Base-by-base conservation (phyloP, 2,329 filamentous ascomycete species). In the Trichoderma guizhouense region DNA sequence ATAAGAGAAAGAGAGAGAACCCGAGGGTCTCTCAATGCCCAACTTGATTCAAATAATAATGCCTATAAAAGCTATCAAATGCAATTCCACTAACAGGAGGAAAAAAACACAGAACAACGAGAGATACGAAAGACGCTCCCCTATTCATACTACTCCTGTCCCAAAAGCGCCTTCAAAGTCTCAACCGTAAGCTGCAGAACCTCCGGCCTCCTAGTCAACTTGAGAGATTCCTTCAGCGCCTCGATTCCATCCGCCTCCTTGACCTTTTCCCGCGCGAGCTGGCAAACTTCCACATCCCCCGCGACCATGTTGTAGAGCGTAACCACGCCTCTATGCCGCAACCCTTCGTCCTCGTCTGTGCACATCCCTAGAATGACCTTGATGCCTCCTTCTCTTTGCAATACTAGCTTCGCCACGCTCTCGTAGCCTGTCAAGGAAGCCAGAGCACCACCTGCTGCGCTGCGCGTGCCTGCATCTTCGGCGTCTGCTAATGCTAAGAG, bases 401-500 rank as follows among this genome's bases (percentile, higher is more conserved):
- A 77, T 3, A 98, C 86, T 5, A 88, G 91, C 3, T 88, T 86
- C 1, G 95, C 91, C 0, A 93, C 92, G 1, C 87, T 86, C 76
- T 96, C 93, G 79, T 91, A 94, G 34, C 90, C 89, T 0, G 94
- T 94, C 28, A 99, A 82, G 81, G 93, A 93, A 0, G 95, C 96
- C 64, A 99, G 81, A 0, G 94, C 95, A 1, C 96, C 96, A 3
- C 95, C 94, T 0, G 96, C 95, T 0, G 94, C 96, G 62, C 91
- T 90, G 34, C 95, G 86, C 0, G 94, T 97, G 0, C 89, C 90
- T 7, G 88, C 81, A 75, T 98, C 94, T 65, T 97, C 92, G 1
- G 93, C 91, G 78, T 98, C 95, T 0, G 94, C 91, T 43, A 99
- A 88, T 0, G 95, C 96, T 14, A 98, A 87, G 1, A 99, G 84